A percentile compares a stretch with the other conserved stretches of the same genome.
These are phyloP conservation scores for Prosopis cineraria DNA, from an alignment of 306 rosid genomes.

Conservation along the genomic window DNA sequence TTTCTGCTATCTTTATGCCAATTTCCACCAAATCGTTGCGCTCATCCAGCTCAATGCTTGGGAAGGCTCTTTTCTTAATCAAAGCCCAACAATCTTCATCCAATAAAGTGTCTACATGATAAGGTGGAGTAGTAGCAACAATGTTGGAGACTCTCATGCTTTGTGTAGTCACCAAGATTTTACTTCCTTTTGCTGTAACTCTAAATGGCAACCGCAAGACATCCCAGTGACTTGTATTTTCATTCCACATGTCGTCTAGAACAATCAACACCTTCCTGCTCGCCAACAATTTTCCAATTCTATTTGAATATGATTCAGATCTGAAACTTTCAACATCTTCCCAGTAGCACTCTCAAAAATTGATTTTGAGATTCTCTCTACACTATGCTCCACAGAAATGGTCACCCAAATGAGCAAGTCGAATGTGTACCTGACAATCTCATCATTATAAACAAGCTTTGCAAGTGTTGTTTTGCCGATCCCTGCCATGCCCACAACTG, in stretches of 20 bases:
- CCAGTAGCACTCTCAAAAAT: slow-evolving; percentile 2
- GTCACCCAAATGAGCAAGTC: not conserved
- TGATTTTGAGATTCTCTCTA: not conserved
- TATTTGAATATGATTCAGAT: slow-evolving; percentile 4
- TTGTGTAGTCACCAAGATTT: slow-evolving; percentile 20
- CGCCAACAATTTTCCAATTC: not conserved
- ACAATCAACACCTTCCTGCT: slow-evolving; percentile 13
- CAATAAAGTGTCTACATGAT: not conserved
- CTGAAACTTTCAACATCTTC: not conserved
- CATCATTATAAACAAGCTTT: slow-evolving; percentile 1
- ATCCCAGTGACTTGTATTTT: slow-evolving; percentile 20
- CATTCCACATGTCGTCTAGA: slow-evolving; percentile 25
- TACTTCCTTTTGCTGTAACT: slow-evolving; percentile 13
- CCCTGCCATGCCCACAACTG: slow-evolving; percentile 28
- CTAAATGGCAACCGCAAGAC: slow-evolving; percentile 11
- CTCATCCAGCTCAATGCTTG: not conserved
- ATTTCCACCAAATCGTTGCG: not conserved
- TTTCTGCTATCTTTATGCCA: slow-evolving; percentile 13
- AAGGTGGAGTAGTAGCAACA: not conserved
- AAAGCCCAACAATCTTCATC: slow-evolving; percentile 15
- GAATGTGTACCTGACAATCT: not conserved
- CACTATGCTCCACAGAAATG: not conserved
- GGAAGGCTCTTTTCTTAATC: slow-evolving; percentile 2
- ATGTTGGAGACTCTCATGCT: slow-evolving; percentile 10
- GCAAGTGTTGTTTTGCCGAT: slow-evolving; percentile 23